Base-by-base conservation (phyloP, 2,329 filamentous ascomycete genomes). In the Pyricularia sp. region DNA sequence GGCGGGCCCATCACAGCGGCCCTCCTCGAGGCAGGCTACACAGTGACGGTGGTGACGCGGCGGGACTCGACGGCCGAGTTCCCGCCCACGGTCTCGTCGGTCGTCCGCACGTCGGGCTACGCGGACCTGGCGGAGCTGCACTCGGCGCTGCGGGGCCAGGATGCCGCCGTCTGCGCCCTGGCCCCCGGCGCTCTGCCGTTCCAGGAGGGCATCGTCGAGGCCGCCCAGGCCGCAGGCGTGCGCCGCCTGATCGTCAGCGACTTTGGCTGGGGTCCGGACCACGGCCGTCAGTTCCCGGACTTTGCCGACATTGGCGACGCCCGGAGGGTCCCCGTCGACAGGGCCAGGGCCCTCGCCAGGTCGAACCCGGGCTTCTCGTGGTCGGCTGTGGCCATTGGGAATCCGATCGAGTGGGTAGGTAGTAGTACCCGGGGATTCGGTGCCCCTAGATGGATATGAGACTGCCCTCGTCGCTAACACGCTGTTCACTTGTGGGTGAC, bases 321-420 rank as follows among this genome's bases (percentile, higher is more conserved):
- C 20, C 77, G 78, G 72, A 66, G 73, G 64, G 70, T 75, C 69
- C 72, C 72, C 30, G n/a, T 85, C 3, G 80, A 85, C 28, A 85
- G 88, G 71, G 78, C 88, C 20, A 80, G 82, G 69, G 76, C 76
- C 26, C 82, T 83, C 71, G 76, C 76, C 4, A 81, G 82, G 71
- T 77, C 82, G 69, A 75, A 78, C 30, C 74, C 78, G 0, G 76
- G 73, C 1, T 83, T 90, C 71, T 82, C 80, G 55, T 90, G 87
- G 87, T 88, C 85, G 0, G 83, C 79, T 4, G 76, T 90, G 10
- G 81, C 86, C 2, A 83, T 79, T 7, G 84, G 86, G 0, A 78
- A 82, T 0, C 86, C 90, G 74, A 86, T 90, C 73, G 88, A 90
- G 73, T 87, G 83, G 85, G 80, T 82, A 74, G 31, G 76, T 70